Evolutionary conservation across 345 rosid species (phyloP).

Genomic region (Draba incana): DNA sequence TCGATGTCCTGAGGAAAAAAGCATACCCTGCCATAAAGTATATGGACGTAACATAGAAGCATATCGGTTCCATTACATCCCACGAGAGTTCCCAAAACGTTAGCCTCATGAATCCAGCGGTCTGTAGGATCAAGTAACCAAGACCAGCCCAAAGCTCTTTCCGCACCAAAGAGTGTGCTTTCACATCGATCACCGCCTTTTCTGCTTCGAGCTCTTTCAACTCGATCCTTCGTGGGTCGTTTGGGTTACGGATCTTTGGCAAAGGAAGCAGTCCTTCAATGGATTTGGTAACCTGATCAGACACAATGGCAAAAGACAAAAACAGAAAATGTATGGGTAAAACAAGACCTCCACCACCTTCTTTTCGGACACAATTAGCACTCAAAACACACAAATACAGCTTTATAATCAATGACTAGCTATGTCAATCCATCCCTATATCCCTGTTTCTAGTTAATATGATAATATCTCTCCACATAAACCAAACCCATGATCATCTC

Average conservation of each 20-base stretch:
- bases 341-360: slow-evolving; percentile 42
- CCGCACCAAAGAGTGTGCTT: slow-evolving; percentile 62
- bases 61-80: slow-evolving; percentile 99
- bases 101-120: slow-evolving; percentile 88
- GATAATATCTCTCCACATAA: slow-evolving; percentile 2
- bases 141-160: slow-evolving; percentile 86
- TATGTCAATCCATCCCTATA: slow-evolving; percentile 14
- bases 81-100: slow-evolving; percentile 98
- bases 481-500: background rate
- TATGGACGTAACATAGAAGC: slow-evolving; percentile 81
- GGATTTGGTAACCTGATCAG: slow-evolving; percentile 71
- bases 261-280: slow-evolving; percentile 70
- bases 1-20: slow-evolving; percentile 84
- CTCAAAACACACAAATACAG: slow-evolving; percentile 35
- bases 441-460: background rate
- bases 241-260: slow-evolving; percentile 40
- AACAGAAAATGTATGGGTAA: slow-evolving; percentile 46
- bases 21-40: slow-evolving; percentile 78
- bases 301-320: slow-evolving; percentile 35
- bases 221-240: slow-evolving; percentile 64
- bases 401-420: background rate
- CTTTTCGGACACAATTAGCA: slow-evolving; percentile 42
- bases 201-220: slow-evolving; percentile 58
- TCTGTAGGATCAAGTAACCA: slow-evolving; percentile 68
- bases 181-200: slow-evolving; percentile 57